phyloP scores from a whole-genome alignment of 768 basidiomycete genomes.

The Chalciporus piperatus region DNA sequence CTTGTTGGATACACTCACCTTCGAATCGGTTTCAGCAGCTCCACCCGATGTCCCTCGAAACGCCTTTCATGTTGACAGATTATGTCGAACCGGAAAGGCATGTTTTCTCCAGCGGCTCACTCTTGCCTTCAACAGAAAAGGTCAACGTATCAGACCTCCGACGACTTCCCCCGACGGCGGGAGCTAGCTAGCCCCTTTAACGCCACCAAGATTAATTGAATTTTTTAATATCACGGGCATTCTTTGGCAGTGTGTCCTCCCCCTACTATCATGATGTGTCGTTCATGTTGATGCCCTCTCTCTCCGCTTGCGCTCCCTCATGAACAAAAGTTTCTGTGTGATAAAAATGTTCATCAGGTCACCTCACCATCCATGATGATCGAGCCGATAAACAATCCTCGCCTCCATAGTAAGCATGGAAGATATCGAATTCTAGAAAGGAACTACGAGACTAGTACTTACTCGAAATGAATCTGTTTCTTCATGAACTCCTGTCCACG shows the following conservation, averaged over 20 bases:
- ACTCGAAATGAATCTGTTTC: not conserved
- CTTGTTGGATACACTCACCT: not conserved
- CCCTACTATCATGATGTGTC: too few species aligned
- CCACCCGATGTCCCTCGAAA: not conserved
- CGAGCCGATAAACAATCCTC: not conserved
- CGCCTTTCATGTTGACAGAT: not conserved
- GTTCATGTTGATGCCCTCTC: not conserved
- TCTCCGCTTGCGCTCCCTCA: not conserved
- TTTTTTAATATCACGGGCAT: not conserved
- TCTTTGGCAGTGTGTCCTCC: not conserved
- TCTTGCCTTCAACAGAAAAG: not conserved
- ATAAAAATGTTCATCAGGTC: not conserved
- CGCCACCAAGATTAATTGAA: not conserved
- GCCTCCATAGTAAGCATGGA: not conserved
- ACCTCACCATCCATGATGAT: not conserved
- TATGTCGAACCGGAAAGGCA: not conserved
- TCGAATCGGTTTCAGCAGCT: not conserved
- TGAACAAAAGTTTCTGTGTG: not conserved
- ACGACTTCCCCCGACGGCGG: too few species aligned
- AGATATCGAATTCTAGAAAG: not conserved
- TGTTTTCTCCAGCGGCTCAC: not conserved
- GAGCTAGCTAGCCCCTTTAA: too few species aligned
- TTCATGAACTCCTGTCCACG: not conserved
- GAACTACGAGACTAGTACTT: not conserved
- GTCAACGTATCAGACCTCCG: too few species aligned